Evolutionary conservation across 2,329 filamentous ascomycete species (phyloP), one percentile per base, ranked within the genome.

Genomic region (Sclerotinia glacialis): DNA sequence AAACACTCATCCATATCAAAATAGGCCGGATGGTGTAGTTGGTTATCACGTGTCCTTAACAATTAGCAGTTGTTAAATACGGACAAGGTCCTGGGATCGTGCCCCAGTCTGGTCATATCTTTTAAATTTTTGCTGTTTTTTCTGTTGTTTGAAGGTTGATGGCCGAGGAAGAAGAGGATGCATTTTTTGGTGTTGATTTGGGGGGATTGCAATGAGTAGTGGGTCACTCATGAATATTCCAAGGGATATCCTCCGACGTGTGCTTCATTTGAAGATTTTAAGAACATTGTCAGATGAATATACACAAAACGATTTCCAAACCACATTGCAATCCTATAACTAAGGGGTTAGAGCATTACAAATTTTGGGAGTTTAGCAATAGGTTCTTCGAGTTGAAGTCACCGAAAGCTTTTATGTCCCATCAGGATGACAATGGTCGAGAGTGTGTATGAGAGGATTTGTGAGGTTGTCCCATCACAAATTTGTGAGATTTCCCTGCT

Each of bases 41-140:
- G 58, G 44, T 61, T 61, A 61, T 61, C 58, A 61, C 58, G 58
- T 61, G 44, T 61, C 58, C 58, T 61, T 61, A 61, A 61, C 58
- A 60, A 49, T 37, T 37, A 37, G 37, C 1, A 49, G 18, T 14
- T 60, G 58, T 60, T 60, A 49, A 60, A 49, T 12, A 61, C 58
- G 58, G 58, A 61, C 44, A 61, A 61, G 58, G 58, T 61, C 58
- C 58, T 61, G 58, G 58, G 58, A 61, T 61, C 58, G 58, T 40
- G 44, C 58, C 58, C 58, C 58, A 61, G 58, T 49, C 46, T 61
- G 58, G 58, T 61, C 58, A 61, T 40, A 21, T 8, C 0, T 61
- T 61, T 61, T 60, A 31, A 14, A 12, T 14, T 61, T 37, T 37
- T 37, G n/a, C 14, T 18, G 12, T 31, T 9, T 18, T 44, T 42